These are phyloP conservation scores for Colletotrichum euphorbiae DNA, from an alignment of 2,329 filamentous ascomycete genomes.

Conservation along the genomic window DNA sequence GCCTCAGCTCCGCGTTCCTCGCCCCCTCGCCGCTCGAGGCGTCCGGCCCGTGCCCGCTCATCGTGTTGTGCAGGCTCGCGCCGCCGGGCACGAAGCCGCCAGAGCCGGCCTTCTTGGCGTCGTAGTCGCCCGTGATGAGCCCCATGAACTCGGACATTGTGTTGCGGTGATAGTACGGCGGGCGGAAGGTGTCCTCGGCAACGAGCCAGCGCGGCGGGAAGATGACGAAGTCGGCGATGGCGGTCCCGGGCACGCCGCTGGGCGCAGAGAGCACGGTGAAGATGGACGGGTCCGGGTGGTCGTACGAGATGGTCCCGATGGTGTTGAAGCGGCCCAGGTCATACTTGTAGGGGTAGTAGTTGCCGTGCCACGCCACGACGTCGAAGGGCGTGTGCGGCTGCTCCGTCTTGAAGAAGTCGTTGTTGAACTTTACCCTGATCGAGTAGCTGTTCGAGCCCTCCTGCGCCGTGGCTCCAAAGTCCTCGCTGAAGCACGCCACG, in stretches of 20 bases:
- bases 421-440: constrained; percentile 74
- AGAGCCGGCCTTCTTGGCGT: constrained; percentile 67
- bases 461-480: constrained; percentile 54
- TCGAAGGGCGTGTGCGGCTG: constrained; percentile 82
- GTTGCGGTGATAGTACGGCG: constrained; percentile 79
- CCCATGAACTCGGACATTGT: constrained; percentile 76
- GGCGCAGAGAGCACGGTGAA: constrained; percentile 78
- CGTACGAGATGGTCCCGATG: constrained; percentile 78
- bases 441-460: constrained; percentile 55
- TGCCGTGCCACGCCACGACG: constrained; percentile 84
- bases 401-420: constrained; percentile 71
- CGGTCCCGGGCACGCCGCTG: constrained; percentile 70
- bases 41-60: constrained; percentile 75
- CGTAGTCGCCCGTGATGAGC: constrained; percentile 68
- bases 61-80: constrained; percentile 76
- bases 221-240: constrained; percentile 78
- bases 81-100: constrained; percentile 69
- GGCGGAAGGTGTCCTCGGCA: constrained; percentile 75
- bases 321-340: constrained; percentile 82
- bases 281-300: constrained; percentile 83
- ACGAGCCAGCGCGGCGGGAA: constrained; percentile 80
- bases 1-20: constrained; percentile 64
- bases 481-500: constrained; percentile 75
- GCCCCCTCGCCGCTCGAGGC: constrained; percentile 67
- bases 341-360: constrained; percentile 85